Evolutionary conservation across 1,139 yeast species (phyloP).

Genomic region (Petasospora fabianii): DNA sequence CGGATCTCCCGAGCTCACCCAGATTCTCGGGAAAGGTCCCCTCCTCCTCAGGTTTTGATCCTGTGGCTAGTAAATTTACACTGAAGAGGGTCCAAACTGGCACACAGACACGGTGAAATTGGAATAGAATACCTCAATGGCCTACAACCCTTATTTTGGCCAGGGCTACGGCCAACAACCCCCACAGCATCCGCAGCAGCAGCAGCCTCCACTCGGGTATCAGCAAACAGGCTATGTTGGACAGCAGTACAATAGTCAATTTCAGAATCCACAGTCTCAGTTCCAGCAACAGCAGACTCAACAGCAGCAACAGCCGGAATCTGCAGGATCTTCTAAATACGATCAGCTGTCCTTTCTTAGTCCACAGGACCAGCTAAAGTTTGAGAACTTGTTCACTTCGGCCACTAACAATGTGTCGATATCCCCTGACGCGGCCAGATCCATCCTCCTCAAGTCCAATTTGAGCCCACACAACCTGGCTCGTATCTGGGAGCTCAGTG

Average conservation of each 20-base stretch:
- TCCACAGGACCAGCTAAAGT: constrained; percentile 79
- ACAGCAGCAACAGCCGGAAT: no score
- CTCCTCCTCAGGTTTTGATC: no score
- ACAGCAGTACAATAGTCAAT: neutral
- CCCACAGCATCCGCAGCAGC: constrained; percentile 1
- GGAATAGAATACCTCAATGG: neutral
- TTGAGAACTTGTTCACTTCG: constrained; percentile 75
- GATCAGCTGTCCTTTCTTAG: constrained; percentile 73
- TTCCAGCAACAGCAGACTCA: no score
- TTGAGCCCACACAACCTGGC: constrained; percentile 74
- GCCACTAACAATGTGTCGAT: constrained; percentile 77
- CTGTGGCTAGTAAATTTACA: no score
- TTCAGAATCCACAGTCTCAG: constrained; percentile 2
- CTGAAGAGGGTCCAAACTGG: no score
- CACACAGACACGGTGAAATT: no score
- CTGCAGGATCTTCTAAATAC: no score
- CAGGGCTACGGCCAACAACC: constrained; percentile 2
- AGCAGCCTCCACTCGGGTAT: constrained; percentile 3
- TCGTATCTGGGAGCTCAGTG: constrained; percentile 87
- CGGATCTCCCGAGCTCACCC: no score
- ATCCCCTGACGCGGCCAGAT: constrained; percentile 74
- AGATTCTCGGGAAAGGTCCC: no score
- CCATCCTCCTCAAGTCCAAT: constrained; percentile 76
- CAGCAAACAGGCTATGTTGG: constrained; percentile 5
- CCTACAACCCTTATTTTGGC: constrained; percentile 2